Evolutionary conservation across 179 eudicot species (phyloP).

Genomic region (Beta macrorhiza): DNA sequence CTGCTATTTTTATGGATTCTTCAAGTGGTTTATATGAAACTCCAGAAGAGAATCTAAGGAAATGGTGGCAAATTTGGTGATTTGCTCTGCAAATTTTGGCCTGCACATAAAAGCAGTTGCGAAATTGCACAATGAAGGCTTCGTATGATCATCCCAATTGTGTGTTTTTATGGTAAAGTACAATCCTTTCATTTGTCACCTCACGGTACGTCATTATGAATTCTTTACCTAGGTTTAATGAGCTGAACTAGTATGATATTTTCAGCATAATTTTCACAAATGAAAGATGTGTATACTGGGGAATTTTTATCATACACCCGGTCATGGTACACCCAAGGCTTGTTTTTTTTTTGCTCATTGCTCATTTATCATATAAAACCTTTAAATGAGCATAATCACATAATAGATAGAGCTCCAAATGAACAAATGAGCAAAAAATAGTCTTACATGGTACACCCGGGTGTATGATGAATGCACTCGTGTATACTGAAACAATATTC

Average conservation of each 20-base stretch:
- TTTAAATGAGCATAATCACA: no score
- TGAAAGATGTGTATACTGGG: not conserved
- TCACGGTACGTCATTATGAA: not conserved
- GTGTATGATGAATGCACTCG: no score
- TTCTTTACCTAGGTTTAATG: not conserved
- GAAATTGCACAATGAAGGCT: not conserved
- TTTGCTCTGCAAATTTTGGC: not conserved
- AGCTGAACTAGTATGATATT: not conserved
- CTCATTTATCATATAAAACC: no score
- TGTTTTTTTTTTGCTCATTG: no score
- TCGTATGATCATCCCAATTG: not conserved
- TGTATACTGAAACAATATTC: no score
- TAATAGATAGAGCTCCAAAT: no score
- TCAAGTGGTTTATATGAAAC: constrained; percentile 35
- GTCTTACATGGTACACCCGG: no score
- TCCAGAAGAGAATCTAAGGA: constrained; percentile 20
- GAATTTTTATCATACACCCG: constrained; percentile 3
- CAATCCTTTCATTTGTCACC: no score
- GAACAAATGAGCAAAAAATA: no score
- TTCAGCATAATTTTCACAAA: not conserved
- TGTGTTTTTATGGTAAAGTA: not conserved
- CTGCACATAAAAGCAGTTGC: no score
- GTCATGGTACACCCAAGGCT: no score
- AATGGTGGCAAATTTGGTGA: constrained; percentile 20
- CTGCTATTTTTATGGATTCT: constrained; percentile 52